Evolutionary conservation across 2,329 filamentous ascomycete genomes (phyloP).

Genomic region (Phoma sp.): DNA sequence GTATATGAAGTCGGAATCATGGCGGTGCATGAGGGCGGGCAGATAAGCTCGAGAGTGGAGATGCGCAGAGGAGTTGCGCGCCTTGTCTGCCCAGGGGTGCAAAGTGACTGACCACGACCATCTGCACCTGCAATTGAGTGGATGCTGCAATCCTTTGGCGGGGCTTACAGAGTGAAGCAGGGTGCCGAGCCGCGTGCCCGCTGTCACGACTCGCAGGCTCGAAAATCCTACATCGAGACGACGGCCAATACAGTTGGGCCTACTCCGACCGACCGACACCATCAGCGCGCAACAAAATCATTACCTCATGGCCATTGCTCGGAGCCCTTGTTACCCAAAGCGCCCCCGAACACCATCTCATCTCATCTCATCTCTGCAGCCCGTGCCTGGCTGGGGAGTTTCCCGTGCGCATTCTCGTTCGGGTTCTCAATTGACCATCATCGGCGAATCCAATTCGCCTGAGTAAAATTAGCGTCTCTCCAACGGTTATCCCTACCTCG

Average conservation of each 20-base stretch:
- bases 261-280: conserved; percentile 12
- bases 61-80: not conserved
- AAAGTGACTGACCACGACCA: not conserved
- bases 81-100: not conserved
- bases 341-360: not conserved
- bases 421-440: conserved; percentile 4
- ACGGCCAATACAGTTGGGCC: not conserved
- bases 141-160: conserved; percentile 4
- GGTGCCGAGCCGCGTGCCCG: conserved; percentile 7
- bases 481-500: conserved; percentile 28
- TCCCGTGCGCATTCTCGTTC: conserved; percentile 1
- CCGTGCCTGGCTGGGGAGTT: not conserved
- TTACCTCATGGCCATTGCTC: not conserved
- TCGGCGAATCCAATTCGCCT: conserved; percentile 3
- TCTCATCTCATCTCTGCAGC: not conserved
- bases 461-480: conserved; percentile 25
- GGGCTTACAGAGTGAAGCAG: conserved; percentile 4
- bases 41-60: not conserved
- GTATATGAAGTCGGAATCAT: not conserved
- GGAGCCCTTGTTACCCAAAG: not conserved
- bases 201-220: conserved; percentile 4
- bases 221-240: conserved; percentile 5
- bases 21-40: not conserved
- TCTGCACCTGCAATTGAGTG: no score
- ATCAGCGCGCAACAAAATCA: not conserved